Percentiles rank a stretch among this genome's conserved stretches.
phyloP scores from a whole-genome alignment of 1,139 yeast genomes.

The Taphrina betulina region DNA sequence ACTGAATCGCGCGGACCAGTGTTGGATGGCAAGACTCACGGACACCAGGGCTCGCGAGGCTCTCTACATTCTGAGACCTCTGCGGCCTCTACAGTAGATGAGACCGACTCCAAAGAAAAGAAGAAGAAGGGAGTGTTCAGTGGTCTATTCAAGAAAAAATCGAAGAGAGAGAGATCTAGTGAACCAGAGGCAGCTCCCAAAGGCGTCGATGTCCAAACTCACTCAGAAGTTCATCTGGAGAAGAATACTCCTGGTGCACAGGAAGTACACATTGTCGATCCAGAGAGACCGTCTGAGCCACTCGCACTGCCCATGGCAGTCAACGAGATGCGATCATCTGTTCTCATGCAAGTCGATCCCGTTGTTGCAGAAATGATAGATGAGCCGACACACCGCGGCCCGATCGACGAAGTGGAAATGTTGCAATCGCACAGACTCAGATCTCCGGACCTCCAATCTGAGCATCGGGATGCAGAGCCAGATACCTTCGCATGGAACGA shows the following conservation, averaged over 20 bases:
- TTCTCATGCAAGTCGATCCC: conserved; percentile 24
- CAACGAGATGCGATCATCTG: conserved; percentile 25
- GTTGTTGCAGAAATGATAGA: conserved; percentile 24
- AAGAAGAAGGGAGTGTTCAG: conserved; percentile 31
- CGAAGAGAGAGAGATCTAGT: conserved; percentile 22
- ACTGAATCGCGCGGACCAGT: too few relatives aligned
- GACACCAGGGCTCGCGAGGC: background rate
- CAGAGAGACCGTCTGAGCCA: background rate
- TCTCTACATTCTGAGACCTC: conserved; percentile 7
- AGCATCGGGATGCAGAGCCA: too few relatives aligned
- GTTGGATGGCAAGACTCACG: background rate
- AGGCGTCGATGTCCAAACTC: background rate
- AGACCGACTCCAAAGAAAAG: too few relatives aligned
- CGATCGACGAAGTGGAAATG: conserved; percentile 28
- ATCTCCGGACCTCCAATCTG: background rate
- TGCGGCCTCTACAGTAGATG: background rate
- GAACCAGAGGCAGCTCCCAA: background rate
- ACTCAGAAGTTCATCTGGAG: too few relatives aligned
- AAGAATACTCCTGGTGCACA: too few relatives aligned
- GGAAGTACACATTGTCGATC: background rate
- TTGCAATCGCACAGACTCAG: background rate
- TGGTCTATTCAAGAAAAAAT: conserved; percentile 26
- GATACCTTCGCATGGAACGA: conserved; percentile 9
- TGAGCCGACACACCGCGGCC: conserved; percentile 24
- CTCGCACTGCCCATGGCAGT: conserved; percentile 15